Evolutionary conservation across 352 stramenopile genomes (phyloP).

Genomic region (Thalassiosira livingstoniorum): DNA sequence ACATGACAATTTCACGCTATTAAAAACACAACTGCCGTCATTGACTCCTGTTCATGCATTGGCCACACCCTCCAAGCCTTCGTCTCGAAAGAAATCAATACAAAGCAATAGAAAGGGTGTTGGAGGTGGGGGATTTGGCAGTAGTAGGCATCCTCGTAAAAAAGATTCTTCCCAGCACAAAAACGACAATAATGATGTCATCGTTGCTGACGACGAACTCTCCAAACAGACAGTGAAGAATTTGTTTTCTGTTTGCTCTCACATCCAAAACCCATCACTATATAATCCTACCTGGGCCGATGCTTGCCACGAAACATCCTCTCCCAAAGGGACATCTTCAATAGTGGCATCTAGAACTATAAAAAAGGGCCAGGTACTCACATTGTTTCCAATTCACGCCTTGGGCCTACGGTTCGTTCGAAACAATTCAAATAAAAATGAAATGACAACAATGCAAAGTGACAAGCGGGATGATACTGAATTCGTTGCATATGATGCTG

Average conservation of each 20-base stretch:
- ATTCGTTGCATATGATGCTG: constrained; percentile 43
- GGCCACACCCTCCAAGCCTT: no score
- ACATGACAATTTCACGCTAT: no score
- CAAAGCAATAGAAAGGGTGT: neutral
- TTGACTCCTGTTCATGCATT: no score
- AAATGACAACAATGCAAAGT: constrained; percentile 15
- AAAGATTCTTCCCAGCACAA: neutral
- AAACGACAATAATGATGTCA: neutral
- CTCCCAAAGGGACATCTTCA: neutral
- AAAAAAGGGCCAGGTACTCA: constrained; percentile 30
- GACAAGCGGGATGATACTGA: constrained; percentile 29
- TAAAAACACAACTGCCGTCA: no score
- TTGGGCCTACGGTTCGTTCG: constrained; percentile 35
- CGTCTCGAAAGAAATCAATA: neutral
- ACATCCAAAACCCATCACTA: constrained; percentile 54
- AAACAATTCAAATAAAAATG: constrained; percentile 25
- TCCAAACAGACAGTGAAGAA: constrained; percentile 35
- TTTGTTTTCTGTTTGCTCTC: constrained; percentile 50
- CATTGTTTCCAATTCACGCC: constrained; percentile 55
- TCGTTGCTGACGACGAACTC: constrained; percentile 16
- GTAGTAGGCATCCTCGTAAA: neutral
- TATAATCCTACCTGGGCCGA: constrained; percentile 48
- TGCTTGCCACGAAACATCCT: constrained; percentile 1
- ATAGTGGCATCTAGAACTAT: constrained; percentile 31
- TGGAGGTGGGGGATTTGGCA: constrained; percentile 10